Conservation (phyloP, 2,329 filamentous ascomycete genomes). For the Paracorniculantispora psalliotae region DNA sequence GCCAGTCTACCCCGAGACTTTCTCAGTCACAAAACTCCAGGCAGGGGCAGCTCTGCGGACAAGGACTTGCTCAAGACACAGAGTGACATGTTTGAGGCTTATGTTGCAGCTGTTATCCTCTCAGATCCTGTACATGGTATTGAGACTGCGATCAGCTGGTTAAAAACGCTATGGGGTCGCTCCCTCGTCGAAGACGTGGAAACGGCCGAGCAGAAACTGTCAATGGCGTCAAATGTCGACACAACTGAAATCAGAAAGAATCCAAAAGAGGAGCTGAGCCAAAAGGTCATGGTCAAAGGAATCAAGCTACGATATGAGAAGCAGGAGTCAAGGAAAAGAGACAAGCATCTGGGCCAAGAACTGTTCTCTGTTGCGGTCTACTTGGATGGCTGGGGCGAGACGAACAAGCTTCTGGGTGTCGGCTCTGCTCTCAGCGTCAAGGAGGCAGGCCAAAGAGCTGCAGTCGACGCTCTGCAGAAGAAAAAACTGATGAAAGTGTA, state of each 20-base stretch:
- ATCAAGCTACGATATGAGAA: slow-evolving; percentile 59
- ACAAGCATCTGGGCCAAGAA: slow-evolving; percentile 48
- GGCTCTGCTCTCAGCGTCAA: slow-evolving; percentile 63
- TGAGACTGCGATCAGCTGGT: slow-evolving; percentile 59
- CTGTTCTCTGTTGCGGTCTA: slow-evolving; percentile 60
- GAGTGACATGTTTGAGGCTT: slow-evolving; percentile 88
- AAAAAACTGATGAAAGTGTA: slow-evolving; percentile 56
- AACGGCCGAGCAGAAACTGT: slow-evolving; percentile 27
- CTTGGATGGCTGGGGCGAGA: slow-evolving; percentile 65
- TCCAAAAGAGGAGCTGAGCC: slow-evolving; percentile 28
- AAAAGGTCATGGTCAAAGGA: slow-evolving; percentile 48
- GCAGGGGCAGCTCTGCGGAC: slow-evolving; percentile 29
- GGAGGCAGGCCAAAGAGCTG: slow-evolving; percentile 64
- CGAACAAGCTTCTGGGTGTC: slow-evolving; percentile 54
- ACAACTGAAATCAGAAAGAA: background rate
- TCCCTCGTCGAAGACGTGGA: slow-evolving; percentile 54
- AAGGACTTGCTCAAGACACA: slow-evolving; percentile 66
- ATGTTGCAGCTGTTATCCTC: slow-evolving; percentile 72
- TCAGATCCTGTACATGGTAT: slow-evolving; percentile 62
- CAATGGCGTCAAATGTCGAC: slow-evolving; percentile 13
- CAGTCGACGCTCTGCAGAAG: slow-evolving; percentile 57
- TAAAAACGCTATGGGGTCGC: slow-evolving; percentile 68
- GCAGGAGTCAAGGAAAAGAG: slow-evolving; percentile 44
- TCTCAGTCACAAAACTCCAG: slow-evolving; percentile 22
- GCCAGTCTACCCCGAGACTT: slow-evolving; percentile 51